Evolutionary conservation across 495 filamentous ascomycete species (phyloP).

Genomic region (Delitschia confertaspora): DNA sequence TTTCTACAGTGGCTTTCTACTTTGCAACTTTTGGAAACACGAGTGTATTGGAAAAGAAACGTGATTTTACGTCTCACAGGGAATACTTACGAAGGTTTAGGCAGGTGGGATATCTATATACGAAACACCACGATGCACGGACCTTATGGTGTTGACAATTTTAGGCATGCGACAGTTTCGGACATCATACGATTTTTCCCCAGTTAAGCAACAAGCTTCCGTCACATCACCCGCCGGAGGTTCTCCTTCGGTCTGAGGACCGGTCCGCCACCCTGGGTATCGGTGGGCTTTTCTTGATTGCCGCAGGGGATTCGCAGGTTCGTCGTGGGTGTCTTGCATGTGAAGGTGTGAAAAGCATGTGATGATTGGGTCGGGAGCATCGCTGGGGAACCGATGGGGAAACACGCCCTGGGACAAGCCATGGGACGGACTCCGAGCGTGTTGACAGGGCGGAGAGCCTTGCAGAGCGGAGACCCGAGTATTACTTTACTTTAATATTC

Average conservation of each 20-base stretch:
- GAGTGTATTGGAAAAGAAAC: too few relatives aligned
- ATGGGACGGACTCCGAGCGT: constrained; percentile 20
- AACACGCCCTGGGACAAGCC: too few relatives aligned
- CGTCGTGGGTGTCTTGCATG: neutral
- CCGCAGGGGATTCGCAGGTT: neutral
- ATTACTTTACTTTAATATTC: too few relatives aligned
- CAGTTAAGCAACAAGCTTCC: neutral
- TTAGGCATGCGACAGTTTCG: too few relatives aligned
- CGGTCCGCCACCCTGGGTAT: constrained; percentile 14
- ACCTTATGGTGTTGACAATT: constrained; percentile 10
- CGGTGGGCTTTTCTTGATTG: neutral
- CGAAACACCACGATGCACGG: neutral
- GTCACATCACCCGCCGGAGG: too few relatives aligned
- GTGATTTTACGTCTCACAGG: neutral
- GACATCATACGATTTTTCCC: constrained; percentile 17
- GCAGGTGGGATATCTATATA: too few relatives aligned
- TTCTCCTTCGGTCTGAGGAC: too few relatives aligned
- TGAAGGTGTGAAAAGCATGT: neutral
- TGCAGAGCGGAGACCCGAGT: constrained; percentile 25
- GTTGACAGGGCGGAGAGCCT: too few relatives aligned
- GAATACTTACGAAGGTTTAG: too few relatives aligned
- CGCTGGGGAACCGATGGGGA: neutral
- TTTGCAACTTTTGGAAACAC: too few relatives aligned
- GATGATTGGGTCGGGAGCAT: constrained; percentile 11
- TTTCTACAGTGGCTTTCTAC: too few relatives aligned